A percentile compares a stretch with the other conserved stretches of the same genome.
Evolutionary conservation across 352 stramenopile genomes (phyloP).

Genomic region (Phytophthora tubulina): DNA sequence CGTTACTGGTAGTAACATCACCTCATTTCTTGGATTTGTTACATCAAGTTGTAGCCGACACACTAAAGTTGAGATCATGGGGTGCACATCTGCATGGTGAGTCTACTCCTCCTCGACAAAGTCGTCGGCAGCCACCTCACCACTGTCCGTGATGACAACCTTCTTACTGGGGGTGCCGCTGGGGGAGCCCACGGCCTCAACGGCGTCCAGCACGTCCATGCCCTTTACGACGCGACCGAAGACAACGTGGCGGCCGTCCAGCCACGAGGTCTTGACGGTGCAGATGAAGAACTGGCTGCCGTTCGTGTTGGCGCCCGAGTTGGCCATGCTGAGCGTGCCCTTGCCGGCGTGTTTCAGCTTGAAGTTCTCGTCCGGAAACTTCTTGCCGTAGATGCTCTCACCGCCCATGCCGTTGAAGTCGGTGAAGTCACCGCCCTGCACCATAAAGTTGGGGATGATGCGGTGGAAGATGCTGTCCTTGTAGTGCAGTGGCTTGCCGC

Average conservation of each 20-base stretch:
- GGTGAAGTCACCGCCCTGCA: slow-evolving; percentile 90
- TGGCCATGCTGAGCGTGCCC: slow-evolving; percentile 86
- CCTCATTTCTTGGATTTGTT: background rate
- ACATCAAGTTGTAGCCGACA: background rate
- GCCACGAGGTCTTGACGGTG: slow-evolving; percentile 92
- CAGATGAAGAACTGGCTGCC: slow-evolving; percentile 99
- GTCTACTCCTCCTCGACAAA: slow-evolving; percentile 63
- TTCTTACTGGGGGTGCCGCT: slow-evolving; percentile 87
- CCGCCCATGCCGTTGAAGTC: slow-evolving; percentile 80
- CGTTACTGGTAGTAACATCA: background rate
- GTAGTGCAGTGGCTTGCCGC: slow-evolving; percentile 97
- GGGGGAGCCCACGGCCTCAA: slow-evolving; percentile 95
- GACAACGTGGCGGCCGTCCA: slow-evolving; percentile 89
- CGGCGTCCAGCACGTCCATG: slow-evolving; percentile 96
- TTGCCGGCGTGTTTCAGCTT: slow-evolving; percentile 86
- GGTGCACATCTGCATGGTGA: background rate
- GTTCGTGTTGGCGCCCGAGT: slow-evolving; percentile 92
- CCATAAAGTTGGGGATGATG: slow-evolving; percentile 97
- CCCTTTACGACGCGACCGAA: slow-evolving; percentile 97
- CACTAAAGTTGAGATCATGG: background rate
- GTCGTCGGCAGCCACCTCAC: slow-evolving; percentile 83
- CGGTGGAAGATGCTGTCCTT: slow-evolving; percentile 97
- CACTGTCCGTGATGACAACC: slow-evolving; percentile 95
- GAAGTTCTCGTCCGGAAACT: slow-evolving; percentile 91
- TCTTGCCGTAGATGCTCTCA: slow-evolving; percentile 82